Evolutionary conservation across 257 asterid genomes (phyloP), one percentile per base, ranked within the genome.

Genomic region (Eustoma russellianum): DNA sequence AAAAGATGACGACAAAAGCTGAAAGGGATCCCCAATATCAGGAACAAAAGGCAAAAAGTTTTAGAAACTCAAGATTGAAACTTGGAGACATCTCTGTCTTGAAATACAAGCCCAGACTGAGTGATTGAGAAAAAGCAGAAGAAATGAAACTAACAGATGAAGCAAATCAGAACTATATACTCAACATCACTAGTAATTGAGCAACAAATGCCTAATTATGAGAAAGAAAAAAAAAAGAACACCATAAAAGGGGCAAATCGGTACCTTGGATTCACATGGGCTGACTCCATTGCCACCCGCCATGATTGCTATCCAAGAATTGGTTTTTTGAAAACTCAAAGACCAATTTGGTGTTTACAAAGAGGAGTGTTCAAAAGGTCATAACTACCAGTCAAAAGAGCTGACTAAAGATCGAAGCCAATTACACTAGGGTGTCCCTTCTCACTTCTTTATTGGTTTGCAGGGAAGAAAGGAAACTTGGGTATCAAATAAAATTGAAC

Each of bases 251-350:
- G 16, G 45, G 44, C 35, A 14, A 33, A 59, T 19, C 2, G 1
- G 41, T 56, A 70, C 72, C 76, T 70, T 65, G 30, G 68, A 65
- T 57, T 77, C 77, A 53, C 48, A 73, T 7, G 64, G 68, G 71
- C 67, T 73, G 65, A 77, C 59, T 53, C 67, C 80, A 56, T 70
- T 67, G 65, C 70, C 67, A 17, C 77, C 80, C 33, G 75, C 83
- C 83, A 77, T 77, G 34, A 48, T 33, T 12, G 34, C 48, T 1
- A 41, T 28, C 46, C 35, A 53, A 35, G 62, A 52, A 30, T 33
- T 54, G 8, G 17, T 28, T 13, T 17, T 13, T 43, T 35, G 6
- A 45, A 53, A 49, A 33, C 50, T 43, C 64, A 51, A 57, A 48
- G 57, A 53, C 24, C 60, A 13, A 19, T 12, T 44, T 69, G 74